Base-by-base conservation (phyloP, 2,329 filamentous ascomycete genomes). In the Akanthomyces uredinophilus region DNA sequence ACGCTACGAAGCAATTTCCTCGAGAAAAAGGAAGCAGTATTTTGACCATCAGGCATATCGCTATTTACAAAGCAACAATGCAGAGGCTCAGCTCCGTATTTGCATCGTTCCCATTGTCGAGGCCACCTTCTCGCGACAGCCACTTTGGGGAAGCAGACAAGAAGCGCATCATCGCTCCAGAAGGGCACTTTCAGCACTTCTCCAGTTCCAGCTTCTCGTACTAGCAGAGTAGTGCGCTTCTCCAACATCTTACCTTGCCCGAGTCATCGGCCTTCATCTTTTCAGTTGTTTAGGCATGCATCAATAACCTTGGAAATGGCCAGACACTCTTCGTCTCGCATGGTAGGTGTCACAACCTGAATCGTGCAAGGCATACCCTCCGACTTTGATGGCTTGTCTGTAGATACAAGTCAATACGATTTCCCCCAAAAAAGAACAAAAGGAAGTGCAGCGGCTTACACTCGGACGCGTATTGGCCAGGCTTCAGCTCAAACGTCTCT, bases 261-360 rank as follows among this genome's bases (percentile, higher is more conserved):
- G 29, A 32, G 29, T 8, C 29, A 32, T 32, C 29, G 29, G 8
- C 29, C 32, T 35, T 11, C 1, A 35, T 35, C 10, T 5, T 10
- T 35, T 35, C 46, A 57, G 20, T 61, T 61, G 41, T 52, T 64
- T 18, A 57, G 35, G 32, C 24, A 64, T 4, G 43, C 16, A 27
- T 68, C 65, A 4, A 67, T 32, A 69, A 63, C 11, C 1, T 44
- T 60, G 6, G 66, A 61, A 8, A 65, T 51, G 1, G 65, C 62
- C 11, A 78, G 65, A 55, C 75, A 77, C 63, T 81, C 77, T 64
- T 83, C 80, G 22, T 83, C 81, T 52, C 76, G 74, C 70, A 81
- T 76, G 1, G 73, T 72, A 10, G 75, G 76, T 0, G 80, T 74
- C 22, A 80, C 68, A 4, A 83, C 64, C 64, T 83, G 80, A 4